Evolutionary conservation across 495 filamentous ascomycete genomes (phyloP).

Genomic region (Thozetella sp.): DNA sequence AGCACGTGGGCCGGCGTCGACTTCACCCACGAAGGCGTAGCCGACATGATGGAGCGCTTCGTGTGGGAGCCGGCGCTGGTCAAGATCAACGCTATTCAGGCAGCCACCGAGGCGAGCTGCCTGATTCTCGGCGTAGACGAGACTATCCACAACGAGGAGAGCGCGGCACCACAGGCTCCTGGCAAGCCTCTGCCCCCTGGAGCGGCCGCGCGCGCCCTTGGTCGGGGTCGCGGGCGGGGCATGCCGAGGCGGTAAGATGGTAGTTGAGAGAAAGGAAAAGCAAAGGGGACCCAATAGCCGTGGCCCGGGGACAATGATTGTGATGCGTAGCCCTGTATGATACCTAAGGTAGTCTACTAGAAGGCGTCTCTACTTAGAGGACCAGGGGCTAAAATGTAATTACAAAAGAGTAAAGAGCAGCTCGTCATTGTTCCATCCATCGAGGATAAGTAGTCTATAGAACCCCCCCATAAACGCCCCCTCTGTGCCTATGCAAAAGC

Average conservation of each 20-base stretch:
- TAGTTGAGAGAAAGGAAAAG: slow-evolving; percentile 15
- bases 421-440: background rate
- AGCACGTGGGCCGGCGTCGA: slow-evolving; percentile 95
- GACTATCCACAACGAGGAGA: slow-evolving; percentile 97
- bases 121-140: slow-evolving; percentile 96
- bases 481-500: too few species aligned
- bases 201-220: slow-evolving; percentile 85
- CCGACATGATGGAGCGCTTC: slow-evolving; percentile 90
- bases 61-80: slow-evolving; percentile 97
- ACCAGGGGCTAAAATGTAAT: background rate
- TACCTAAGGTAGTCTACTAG: slow-evolving; percentile 10
- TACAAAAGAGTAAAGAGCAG: background rate
- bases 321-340: slow-evolving; percentile 13
- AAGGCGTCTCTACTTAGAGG: slow-evolving; percentile 13
- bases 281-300: slow-evolving; percentile 1
- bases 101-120: slow-evolving; percentile 92
- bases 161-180: slow-evolving; percentile 76
- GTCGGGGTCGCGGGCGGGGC: slow-evolving; percentile 80
- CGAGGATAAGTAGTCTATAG: too few species aligned
- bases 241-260: slow-evolving; percentile 77
- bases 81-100: slow-evolving; percentile 97
- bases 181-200: slow-evolving; percentile 81
- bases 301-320: background rate
- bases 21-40: slow-evolving; percentile 86
- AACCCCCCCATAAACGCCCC: too few species aligned